These are phyloP conservation scores for Trichophyton verrucosum DNA, from an alignment of 2,329 filamentous ascomycete species.

Conservation along the genomic window DNA sequence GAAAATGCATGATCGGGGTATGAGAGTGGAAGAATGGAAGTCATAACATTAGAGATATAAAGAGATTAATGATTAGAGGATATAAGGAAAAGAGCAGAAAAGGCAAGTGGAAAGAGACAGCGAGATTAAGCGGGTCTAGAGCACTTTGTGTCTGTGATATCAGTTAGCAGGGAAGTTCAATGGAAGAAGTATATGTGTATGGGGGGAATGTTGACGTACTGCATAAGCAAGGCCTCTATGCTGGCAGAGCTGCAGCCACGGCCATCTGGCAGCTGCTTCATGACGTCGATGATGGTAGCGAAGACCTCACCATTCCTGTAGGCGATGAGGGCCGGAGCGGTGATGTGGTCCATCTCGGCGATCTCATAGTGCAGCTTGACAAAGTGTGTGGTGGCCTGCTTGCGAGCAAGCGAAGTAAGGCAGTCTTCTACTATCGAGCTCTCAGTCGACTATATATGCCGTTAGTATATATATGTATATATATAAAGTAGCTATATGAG, in stretches of 20 bases:
- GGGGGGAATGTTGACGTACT: conserved; percentile 29
- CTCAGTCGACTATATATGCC: conserved; percentile 53
- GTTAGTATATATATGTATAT: not conserved
- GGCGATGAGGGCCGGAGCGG: conserved; percentile 74
- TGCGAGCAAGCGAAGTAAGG: conserved; percentile 59
- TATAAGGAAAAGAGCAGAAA: no score
- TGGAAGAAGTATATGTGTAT: not conserved
- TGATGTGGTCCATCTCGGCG: conserved; percentile 84
- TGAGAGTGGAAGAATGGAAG: not conserved
- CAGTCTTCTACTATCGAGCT: conserved; percentile 68
- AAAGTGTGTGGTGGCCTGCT: conserved; percentile 64
- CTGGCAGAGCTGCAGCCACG: conserved; percentile 39
- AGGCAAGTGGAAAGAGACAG: not conserved
- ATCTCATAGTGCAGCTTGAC: conserved; percentile 84
- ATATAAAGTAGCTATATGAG: no score
- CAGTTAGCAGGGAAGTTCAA: conserved; percentile 5
- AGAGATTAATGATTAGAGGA: not conserved
- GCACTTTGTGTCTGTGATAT: conserved; percentile 20
- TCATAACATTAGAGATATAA: not conserved
- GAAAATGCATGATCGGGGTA: not conserved
- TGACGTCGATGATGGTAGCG: conserved; percentile 73
- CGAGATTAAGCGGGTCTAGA: conserved; percentile 14
- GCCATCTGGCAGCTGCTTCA: conserved; percentile 65
- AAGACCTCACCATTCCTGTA: conserved; percentile 87
- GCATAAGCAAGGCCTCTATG: conserved; percentile 46